These are phyloP conservation scores for Cladosporium cucumerinum DNA, from an alignment of 2,329 filamentous ascomycete species.

Conservation along the genomic window DNA sequence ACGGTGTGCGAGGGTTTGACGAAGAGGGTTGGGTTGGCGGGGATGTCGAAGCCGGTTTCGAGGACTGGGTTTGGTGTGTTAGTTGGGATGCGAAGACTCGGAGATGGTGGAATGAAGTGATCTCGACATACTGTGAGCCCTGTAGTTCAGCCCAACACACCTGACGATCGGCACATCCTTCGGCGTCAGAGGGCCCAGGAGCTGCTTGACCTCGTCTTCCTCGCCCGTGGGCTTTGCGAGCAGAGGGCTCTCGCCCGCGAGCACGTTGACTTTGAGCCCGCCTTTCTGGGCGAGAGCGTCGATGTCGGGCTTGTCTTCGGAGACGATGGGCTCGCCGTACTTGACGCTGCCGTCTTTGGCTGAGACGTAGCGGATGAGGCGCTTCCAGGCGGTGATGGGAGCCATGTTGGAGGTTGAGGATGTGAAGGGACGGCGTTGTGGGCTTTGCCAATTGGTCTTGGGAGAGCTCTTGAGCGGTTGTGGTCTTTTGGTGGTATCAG, in stretches of 20 bases:
- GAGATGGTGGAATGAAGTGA: too few species aligned
- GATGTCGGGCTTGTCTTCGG: conserved; percentile 29
- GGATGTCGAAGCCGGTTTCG: conserved; percentile 61
- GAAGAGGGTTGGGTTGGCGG: conserved; percentile 70
- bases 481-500: not conserved
- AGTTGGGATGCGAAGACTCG: too few species aligned
- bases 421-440: not conserved
- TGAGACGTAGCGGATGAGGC: conserved; percentile 67
- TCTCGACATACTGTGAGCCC: conserved; percentile 54
- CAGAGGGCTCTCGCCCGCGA: conserved; percentile 46
- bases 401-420: conserved; percentile 16
- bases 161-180: conserved; percentile 55
- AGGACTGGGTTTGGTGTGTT: too few species aligned
- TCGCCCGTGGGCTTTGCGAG: conserved; percentile 53
- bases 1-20: conserved; percentile 68
- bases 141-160: conserved; percentile 60
- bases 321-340: conserved; percentile 67
- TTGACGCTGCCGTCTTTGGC: conserved; percentile 63
- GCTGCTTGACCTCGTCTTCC: conserved; percentile 50
- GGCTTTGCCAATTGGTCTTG: not conserved
- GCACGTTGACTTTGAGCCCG: conserved; percentile 51
- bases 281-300: conserved; percentile 38
- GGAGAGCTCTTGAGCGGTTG: not conserved
- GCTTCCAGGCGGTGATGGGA: conserved; percentile 44
- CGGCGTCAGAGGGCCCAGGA: conserved; percentile 52